Evolutionary conservation across 352 stramenopile genomes (phyloP), one percentile per base, ranked within the genome.

Genomic region (Aphanomyces invadans): DNA sequence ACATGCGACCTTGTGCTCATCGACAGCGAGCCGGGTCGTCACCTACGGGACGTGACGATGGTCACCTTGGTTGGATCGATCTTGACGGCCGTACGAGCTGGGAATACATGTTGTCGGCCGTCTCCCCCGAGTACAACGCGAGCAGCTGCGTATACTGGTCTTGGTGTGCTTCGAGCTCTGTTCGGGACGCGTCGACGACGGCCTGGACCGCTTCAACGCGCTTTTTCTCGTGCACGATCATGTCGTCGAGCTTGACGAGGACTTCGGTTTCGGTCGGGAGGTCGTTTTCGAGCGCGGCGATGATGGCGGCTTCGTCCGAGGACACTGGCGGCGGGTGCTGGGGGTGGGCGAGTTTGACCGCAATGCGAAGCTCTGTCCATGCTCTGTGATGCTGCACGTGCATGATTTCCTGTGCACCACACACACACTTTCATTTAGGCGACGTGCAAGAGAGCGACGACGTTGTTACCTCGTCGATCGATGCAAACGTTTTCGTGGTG

Each of bases 71-170:
- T 17, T 17, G 9, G 38, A 45, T 17, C 17, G n/a, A n/a, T n/a
- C n/a, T n/a, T n/a, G n/a, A n/a, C n/a, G n/a, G n/a, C 19, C 46
- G 28, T 39, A 67, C 42, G 12, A 67, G 44, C n/a, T 67, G 55
- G 5, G 21, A 21, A 28, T 44, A 59, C 4, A 36, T 28, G 32
- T 57, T 7, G 2, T 57, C 31, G 11, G 45, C 0, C 0, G 21
- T 23, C 17, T 46, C 42, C 4, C 19, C 7, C 17, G 25, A n/a
- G 38, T 67, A 65, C 28, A 31, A 19, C 3, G 19, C 33, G n/a
- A 67, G 28, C 9, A 67, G 26, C 21, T 15, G 19, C 12, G 25
- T 46, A 26, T 67, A 67, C 23, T 25, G 38, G n/a, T 57, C 42
- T 46, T 67, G 60, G 32, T 67, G 36, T 19, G 21, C n/a, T 7